Conservation (phyloP, 768 basidiomycete genomes). For the Auricularia auricula-judae region DNA sequence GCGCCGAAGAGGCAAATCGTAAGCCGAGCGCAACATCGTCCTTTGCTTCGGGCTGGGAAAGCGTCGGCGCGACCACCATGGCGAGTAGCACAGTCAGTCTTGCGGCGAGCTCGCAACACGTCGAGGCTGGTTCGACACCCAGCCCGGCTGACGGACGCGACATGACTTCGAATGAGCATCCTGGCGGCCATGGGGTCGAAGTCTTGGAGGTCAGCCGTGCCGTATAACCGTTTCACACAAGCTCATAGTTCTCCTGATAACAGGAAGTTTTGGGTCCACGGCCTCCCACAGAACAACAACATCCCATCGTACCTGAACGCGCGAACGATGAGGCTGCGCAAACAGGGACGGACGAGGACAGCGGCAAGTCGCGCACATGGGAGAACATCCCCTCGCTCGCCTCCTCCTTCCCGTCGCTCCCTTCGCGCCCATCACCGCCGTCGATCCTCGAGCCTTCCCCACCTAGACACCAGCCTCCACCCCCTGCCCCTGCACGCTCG, state of each 20-base stretch:
- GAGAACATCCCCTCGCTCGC: conserved; percentile 51
- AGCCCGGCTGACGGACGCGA: conserved; percentile 31
- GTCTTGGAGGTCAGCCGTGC: conserved; percentile 16
- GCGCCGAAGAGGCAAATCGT: conserved; percentile 36
- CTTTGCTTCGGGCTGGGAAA: conserved; percentile 13
- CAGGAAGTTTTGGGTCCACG: conserved; percentile 3
- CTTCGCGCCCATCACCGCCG: conserved; percentile 31
- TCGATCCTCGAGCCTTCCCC: conserved; percentile 2
- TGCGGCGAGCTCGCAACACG: conserved; percentile 10
- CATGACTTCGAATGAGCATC: conserved; percentile 27
- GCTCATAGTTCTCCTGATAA: conserved; percentile 12
- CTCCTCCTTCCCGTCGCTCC: conserved; percentile 70
- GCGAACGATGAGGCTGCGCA: not conserved
- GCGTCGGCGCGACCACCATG: conserved; percentile 15
- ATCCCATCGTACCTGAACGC: not conserved
- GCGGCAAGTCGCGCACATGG: conserved; percentile 16
- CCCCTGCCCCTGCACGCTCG: conserved; percentile 1
- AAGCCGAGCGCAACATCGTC: not conserved
- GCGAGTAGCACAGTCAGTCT: conserved; percentile 9
- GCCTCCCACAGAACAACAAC: not conserved
- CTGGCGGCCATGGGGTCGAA: conserved; percentile 14
- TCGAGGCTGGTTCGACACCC: conserved; percentile 10
- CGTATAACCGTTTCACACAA: not conserved
- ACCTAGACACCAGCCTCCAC: conserved; percentile 1
- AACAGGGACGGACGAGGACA: not conserved